Evolutionary conservation across 352 stramenopile species (phyloP).

Genomic region (Pythium coloratum): DNA sequence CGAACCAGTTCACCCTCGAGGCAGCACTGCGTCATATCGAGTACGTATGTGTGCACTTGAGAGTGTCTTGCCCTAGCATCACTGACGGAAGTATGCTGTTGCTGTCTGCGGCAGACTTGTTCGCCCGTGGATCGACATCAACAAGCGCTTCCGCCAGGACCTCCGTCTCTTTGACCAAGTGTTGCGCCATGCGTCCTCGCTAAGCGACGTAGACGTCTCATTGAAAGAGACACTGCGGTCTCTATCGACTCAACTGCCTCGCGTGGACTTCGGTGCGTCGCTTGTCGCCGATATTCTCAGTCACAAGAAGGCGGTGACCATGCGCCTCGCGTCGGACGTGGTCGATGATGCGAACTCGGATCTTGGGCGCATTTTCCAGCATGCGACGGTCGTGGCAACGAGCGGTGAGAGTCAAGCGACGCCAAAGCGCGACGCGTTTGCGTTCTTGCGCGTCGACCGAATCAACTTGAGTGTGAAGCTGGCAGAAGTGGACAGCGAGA

Average conservation of each 20-base stretch:
- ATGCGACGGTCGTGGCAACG: constrained; percentile 45
- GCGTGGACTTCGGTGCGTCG: constrained; percentile 55
- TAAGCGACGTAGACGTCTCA: background rate
- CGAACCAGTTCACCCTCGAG: constrained; percentile 28
- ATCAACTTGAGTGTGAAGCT: constrained; percentile 34
- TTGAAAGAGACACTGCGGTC: background rate
- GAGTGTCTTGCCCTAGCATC: too few species aligned
- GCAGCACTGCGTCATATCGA: constrained; percentile 45
- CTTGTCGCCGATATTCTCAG: constrained; percentile 46
- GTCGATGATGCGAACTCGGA: constrained; percentile 56
- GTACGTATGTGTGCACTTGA: constrained; percentile 21
- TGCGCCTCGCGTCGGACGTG: constrained; percentile 59
- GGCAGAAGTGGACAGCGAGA: constrained; percentile 29
- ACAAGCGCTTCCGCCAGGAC: constrained; percentile 52
- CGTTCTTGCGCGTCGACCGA: constrained; percentile 44
- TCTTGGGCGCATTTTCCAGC: constrained; percentile 35
- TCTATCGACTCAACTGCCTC: constrained; percentile 26
- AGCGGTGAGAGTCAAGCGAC: constrained; percentile 1
- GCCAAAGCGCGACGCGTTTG: constrained; percentile 34
- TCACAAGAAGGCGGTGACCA: constrained; percentile 59
- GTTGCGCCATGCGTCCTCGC: background rate
- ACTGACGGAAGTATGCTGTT: background rate
- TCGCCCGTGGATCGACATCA: constrained; percentile 74
- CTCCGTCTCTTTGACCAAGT: constrained; percentile 43
- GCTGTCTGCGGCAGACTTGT: constrained; percentile 34